phyloP scores from a whole-genome alignment of 2,329 filamentous ascomycete species.

The Colletotrichum neosansevieriae region DNA sequence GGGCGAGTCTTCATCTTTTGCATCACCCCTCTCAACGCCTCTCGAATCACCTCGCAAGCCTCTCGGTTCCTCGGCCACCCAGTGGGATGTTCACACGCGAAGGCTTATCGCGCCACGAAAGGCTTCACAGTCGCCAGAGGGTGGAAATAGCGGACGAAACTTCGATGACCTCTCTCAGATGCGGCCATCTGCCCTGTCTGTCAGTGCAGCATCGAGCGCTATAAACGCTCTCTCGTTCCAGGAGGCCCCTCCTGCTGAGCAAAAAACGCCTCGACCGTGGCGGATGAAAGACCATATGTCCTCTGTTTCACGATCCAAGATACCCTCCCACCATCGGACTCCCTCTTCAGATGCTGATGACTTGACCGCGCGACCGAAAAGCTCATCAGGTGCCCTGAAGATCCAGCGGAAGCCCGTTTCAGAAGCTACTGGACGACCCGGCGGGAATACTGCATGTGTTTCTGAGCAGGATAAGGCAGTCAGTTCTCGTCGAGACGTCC shows the following conservation, averaged over 20 bases:
- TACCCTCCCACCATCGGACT: constrained; percentile 8
- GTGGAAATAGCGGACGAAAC: constrained; percentile 49
- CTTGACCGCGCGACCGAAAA: constrained; percentile 14
- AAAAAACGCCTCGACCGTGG: constrained; percentile 16
- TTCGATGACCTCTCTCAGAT: constrained; percentile 55
- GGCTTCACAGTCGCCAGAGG: constrained; percentile 45
- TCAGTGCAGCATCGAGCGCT: constrained; percentile 69
- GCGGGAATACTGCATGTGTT: constrained; percentile 9
- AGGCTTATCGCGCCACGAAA: constrained; percentile 59
- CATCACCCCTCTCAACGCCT: constrained; percentile 43
- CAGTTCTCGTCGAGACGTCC: neutral
- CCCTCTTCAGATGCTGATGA: constrained; percentile 22
- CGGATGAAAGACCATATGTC: neutral
- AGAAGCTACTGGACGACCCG: neutral
- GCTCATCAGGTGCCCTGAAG: constrained; percentile 18
- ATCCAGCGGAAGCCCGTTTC: constrained; percentile 32
- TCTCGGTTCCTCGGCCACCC: constrained; percentile 48
- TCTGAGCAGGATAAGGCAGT: constrained; percentile 26
- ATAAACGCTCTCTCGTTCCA: constrained; percentile 51
- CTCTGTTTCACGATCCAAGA: constrained; percentile 6
- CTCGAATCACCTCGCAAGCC: constrained; percentile 50
- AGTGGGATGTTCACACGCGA: constrained; percentile 68
- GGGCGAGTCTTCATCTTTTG: constrained; percentile 41
- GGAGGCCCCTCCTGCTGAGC: constrained; percentile 28
- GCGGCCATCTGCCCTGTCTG: constrained; percentile 61